Conservation (phyloP, 345 rosid species). For the Psidium friedrichsthalianum region DNA sequence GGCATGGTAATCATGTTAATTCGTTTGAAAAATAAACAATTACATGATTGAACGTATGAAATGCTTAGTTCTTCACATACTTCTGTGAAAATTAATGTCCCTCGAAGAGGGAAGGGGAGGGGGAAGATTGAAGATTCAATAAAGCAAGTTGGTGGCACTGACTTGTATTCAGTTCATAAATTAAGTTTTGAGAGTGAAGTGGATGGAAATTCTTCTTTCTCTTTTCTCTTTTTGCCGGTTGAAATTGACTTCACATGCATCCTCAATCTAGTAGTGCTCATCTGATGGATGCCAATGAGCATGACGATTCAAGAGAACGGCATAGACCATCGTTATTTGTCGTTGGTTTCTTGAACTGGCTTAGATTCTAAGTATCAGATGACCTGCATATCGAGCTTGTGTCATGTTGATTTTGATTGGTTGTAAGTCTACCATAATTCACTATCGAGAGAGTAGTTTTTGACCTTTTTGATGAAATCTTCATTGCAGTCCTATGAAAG, state of each 20-base stretch:
- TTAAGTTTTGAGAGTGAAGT: not conserved
- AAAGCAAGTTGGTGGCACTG: not conserved
- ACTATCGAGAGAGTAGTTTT: not conserved
- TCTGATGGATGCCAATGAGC: not conserved
- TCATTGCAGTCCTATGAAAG: constrained; percentile 59
- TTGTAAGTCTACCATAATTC: not conserved
- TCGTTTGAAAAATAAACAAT: not conserved
- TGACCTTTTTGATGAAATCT: not conserved
- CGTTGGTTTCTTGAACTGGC: not conserved
- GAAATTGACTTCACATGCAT: not conserved
- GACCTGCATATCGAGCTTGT: not conserved
- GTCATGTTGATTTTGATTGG: not conserved
- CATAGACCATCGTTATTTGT: not conserved
- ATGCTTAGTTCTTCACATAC: not conserved
- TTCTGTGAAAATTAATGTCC: not conserved
- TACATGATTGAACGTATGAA: not conserved
- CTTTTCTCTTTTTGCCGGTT: not conserved
- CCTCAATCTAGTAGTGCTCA: not conserved
- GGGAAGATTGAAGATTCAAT: not conserved
- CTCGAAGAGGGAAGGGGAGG: not conserved
- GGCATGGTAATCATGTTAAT: constrained; percentile 27
- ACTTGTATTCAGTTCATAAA: not conserved
- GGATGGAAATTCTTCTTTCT: not conserved
- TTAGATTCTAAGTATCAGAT: not conserved
- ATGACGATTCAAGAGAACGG: not conserved